A percentile compares a stretch with the other conserved stretches of the same genome.
Evolutionary conservation across 192 early-diverging fungal species (phyloP).

Genomic region (Physocladia obscura): DNA sequence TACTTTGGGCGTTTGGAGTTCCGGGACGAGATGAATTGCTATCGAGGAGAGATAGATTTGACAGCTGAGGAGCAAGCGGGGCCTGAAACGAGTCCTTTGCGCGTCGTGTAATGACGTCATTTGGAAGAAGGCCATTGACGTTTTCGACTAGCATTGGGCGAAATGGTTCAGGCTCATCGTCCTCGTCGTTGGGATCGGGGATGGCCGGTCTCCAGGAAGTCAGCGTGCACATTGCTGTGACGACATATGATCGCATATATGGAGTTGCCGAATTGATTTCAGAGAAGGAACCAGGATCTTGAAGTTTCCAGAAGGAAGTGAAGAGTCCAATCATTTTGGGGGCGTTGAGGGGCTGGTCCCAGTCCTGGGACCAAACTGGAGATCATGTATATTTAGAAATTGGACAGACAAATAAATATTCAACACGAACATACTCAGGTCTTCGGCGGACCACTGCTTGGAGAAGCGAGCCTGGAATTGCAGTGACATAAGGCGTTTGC

Average conservation of each 20-base stretch:
- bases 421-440: constrained; percentile 6
- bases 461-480: constrained; percentile 29
- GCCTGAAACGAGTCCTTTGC: not conserved
- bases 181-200: not conserved
- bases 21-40: not conserved
- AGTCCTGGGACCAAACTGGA: constrained; percentile 30
- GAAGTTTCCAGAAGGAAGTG: constrained; percentile 23
- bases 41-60: not conserved
- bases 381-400: not conserved
- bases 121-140: constrained; percentile 19
- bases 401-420: not conserved
- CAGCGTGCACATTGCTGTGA: constrained; percentile 29
- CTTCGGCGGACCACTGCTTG: constrained; percentile 23
- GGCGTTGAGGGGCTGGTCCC: constrained; percentile 20
- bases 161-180: constrained; percentile 16
- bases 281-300: constrained; percentile 24
- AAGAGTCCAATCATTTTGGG: constrained; percentile 29
- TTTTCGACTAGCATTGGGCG: constrained; percentile 24
- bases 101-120: not conserved
- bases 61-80: not conserved
- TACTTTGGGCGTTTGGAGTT: not conserved
- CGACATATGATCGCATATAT: constrained; percentile 30
- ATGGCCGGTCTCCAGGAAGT: constrained; percentile 1
- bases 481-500: constrained; percentile 21
- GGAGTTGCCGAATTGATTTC: constrained; percentile 24